Evolutionary conservation across 768 basidiomycete species (phyloP), one percentile per base, ranked within the genome.

Genomic region (Suillus alpinus): DNA sequence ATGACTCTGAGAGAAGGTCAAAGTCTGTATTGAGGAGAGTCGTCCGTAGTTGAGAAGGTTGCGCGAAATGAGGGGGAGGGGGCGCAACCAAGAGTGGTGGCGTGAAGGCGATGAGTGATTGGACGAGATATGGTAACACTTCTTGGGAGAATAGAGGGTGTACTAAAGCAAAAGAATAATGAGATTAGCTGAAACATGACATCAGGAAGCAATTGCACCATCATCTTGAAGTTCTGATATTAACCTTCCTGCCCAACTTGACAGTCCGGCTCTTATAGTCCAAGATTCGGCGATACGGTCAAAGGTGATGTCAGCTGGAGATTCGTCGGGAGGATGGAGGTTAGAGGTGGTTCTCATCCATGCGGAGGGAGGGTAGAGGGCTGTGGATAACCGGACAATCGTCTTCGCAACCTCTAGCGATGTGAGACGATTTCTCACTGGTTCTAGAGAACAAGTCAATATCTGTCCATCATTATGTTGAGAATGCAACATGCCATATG

Each of bases 241-340:
- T 2, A 84, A 81, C 65, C 86, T 81, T 90, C 91, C 93, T 44
- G 85, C 81, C 92, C 92, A 94, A 49, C 81, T 83, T 2, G 88
- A 85, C 32, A 93, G 76, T 8, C 81, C 81, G 58, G 78, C 81
- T 20, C 92, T 84, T 50, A 89, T 70, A 29, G 68, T 77, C 91
- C 91, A 94, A 50, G 83, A 78, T 63, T 91, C 88, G 37, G 76
- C 73, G 46, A 73, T 63, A 23, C 61, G 67, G 40, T 68, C 71
- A 37, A 75, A 66, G 5, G 68, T 61, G 4, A 46, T 65, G n/a
- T 71, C 58, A 4, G 63, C 32, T 26, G 14, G 61, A 40, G 61
- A 59, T 18, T 60, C 51, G 7, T 63, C 73, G 1, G 69, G 64
- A 14, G 72, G 63, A 57, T 71, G 63, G 29, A 71, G 67, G 26